phyloP scores from a whole-genome alignment of 83 land plant species.

The Picea mariana region DNA sequence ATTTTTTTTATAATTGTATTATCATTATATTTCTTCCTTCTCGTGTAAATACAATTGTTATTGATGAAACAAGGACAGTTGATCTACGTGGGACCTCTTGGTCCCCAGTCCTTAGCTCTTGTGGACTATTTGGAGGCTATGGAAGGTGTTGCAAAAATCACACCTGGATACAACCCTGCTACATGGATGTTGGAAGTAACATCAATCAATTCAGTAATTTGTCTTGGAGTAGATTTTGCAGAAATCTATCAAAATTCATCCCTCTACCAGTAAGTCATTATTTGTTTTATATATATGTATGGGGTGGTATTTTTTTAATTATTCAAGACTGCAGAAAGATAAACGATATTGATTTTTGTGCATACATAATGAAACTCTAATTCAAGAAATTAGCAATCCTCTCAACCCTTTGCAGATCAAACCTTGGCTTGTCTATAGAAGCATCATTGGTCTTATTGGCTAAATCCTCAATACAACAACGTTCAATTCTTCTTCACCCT shows the following conservation, averaged over 20 bases:
- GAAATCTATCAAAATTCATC: neutral
- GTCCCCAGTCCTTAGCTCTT: conserved; percentile 31
- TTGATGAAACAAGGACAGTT: conserved; percentile 49
- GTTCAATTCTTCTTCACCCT: conserved; percentile 69
- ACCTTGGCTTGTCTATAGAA: conserved; percentile 66
- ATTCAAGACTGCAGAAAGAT: conserved; percentile 26
- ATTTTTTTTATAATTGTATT: too few species aligned
- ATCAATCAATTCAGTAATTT: neutral
- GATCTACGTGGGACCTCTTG: conserved; percentile 46
- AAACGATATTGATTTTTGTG: conserved; percentile 55
- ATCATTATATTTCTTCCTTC: too few species aligned
- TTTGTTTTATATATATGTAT: neutral
- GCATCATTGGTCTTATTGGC: conserved; percentile 73
- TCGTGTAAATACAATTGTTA: conserved; percentile 28
- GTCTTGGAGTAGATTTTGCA: conserved; percentile 12
- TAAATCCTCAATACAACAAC: conserved; percentile 73
- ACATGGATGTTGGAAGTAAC: conserved; percentile 25
- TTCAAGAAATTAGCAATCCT: conserved; percentile 53
- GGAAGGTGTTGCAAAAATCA: conserved; percentile 11
- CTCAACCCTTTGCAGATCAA: conserved; percentile 35
- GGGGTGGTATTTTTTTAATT: too few species aligned
- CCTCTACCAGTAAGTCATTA: neutral
- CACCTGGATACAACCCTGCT: conserved; percentile 19
- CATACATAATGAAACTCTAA: conserved; percentile 46
- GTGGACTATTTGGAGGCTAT: conserved; percentile 32